These are phyloP conservation scores for Saturnispora zaruensis DNA, from an alignment of 805 yeast species.

Conservation along the genomic window DNA sequence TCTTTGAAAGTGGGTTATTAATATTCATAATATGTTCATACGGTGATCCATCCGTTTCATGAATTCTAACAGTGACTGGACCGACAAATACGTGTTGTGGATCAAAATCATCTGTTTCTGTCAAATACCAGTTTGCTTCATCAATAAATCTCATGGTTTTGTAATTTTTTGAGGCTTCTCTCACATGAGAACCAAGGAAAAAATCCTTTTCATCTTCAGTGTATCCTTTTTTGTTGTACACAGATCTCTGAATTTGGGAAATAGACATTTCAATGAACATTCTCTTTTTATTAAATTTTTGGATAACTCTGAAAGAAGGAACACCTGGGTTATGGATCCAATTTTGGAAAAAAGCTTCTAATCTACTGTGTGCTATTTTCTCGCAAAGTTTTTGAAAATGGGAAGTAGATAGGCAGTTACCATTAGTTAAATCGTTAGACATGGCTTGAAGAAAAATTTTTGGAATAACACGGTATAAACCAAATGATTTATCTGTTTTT, in stretches of 20 bases:
- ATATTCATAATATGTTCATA: constrained; percentile 94
- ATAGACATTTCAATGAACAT: constrained; percentile 93
- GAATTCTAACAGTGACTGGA: constrained; percentile 93
- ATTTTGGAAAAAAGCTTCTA: constrained; percentile 79
- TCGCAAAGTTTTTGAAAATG: constrained; percentile 95
- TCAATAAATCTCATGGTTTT: constrained; percentile 35
- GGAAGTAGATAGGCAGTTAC: constrained; percentile 61
- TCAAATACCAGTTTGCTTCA: constrained; percentile 33
- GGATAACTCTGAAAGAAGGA: constrained; percentile 83
- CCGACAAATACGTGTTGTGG: constrained; percentile 66
- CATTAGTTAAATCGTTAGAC: constrained; percentile 84
- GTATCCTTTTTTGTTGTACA: constrained; percentile 12
- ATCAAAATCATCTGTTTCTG: constrained; percentile 36
- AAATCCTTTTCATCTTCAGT: constrained; percentile 14
- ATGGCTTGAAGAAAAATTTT: constrained; percentile 87
- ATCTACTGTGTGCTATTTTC: constrained; percentile 77
- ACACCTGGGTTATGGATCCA: constrained; percentile 90
- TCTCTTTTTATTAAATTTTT: constrained; percentile 85
- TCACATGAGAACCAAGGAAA: not conserved
- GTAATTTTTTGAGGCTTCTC: constrained; percentile 9
- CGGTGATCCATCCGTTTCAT: constrained; percentile 97
- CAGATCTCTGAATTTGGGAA: constrained; percentile 75
- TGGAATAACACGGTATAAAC: constrained; percentile 83
- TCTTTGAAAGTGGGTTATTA: constrained; percentile 73
- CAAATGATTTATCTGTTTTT: constrained; percentile 90